These are phyloP conservation scores for Ceratocystis alfenasii DNA, from an alignment of 2,329 filamentous ascomycete species.

Conservation along the genomic window DNA sequence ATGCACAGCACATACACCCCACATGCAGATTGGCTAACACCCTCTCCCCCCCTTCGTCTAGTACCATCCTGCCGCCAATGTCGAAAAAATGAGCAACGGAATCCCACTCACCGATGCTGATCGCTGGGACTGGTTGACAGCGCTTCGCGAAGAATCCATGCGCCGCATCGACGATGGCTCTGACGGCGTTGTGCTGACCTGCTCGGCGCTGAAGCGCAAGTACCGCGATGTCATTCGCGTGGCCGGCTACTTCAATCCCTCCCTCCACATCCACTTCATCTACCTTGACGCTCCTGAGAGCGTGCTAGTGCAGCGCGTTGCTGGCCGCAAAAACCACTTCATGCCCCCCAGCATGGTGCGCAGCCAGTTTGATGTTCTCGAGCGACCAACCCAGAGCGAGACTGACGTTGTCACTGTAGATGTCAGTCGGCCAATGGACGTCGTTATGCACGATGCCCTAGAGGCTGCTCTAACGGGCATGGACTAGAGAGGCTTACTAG, in stretches of 20 bases:
- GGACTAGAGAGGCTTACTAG: constrained; percentile 21
- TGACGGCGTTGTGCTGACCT: constrained; percentile 81
- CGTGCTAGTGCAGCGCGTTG: constrained; percentile 63
- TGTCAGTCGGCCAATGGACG: constrained; percentile 45
- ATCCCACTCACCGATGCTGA: constrained; percentile 82
- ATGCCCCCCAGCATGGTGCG: constrained; percentile 95
- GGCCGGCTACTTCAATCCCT: constrained; percentile 60
- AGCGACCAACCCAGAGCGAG: constrained; percentile 62
- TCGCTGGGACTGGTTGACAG: constrained; percentile 93
- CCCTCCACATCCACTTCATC: constrained; percentile 78
- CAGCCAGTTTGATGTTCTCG: constrained; percentile 80
- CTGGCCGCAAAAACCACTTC: constrained; percentile 68
- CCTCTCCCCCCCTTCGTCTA: constrained; percentile 28
- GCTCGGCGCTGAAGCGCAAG: constrained; percentile 90
- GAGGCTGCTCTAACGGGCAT: constrained; percentile 45
- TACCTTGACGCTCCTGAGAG: constrained; percentile 72
- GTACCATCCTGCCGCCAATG: constrained; percentile 68
- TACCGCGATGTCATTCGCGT: constrained; percentile 87
- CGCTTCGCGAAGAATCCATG: constrained; percentile 57
- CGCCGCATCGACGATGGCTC: constrained; percentile 44
- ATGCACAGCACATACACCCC: constrained; percentile 13
- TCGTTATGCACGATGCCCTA: constrained; percentile 50
- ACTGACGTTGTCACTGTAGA: constrained; percentile 61
- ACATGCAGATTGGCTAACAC: constrained; percentile 24
- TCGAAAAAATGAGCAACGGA: constrained; percentile 80